Evolutionary conservation across 2,329 filamentous ascomycete genomes (phyloP).

Genomic region (Sclerotinia glacialis): DNA sequence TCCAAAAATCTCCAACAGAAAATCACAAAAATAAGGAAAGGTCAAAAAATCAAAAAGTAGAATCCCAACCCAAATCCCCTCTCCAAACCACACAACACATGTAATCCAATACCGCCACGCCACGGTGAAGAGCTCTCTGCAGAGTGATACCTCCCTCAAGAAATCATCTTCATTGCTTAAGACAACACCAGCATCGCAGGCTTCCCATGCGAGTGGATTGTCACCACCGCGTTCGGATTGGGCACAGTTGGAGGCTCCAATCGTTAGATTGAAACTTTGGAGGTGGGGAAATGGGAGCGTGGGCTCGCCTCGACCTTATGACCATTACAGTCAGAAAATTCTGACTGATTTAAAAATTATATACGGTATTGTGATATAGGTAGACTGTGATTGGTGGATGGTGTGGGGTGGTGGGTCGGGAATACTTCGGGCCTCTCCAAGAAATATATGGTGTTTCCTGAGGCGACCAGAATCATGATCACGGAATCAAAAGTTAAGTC

Average conservation of each 20-base stretch:
- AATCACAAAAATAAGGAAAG: constrained; percentile 25
- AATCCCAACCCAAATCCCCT: constrained; percentile 34
- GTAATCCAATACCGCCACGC: constrained; percentile 67
- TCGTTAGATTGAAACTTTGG: constrained; percentile 16
- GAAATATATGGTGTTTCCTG: too few relatives aligned
- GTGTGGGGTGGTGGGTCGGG: not conserved
- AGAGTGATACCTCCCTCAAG: constrained; percentile 72
- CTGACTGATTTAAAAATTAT: accelerated
- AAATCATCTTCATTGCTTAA: constrained; percentile 65
- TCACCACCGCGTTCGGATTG: constrained; percentile 68
- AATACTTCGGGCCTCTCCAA: too few relatives aligned
- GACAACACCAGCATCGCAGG: constrained; percentile 61
- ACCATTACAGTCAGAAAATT: not conserved
- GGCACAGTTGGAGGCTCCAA: constrained; percentile 50
- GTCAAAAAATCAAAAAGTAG: constrained; percentile 27
- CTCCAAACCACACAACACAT: constrained; percentile 60
- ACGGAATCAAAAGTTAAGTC: too few relatives aligned
- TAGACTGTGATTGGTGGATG: accelerated
- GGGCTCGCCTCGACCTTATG: constrained; percentile 16
- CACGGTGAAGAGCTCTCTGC: constrained; percentile 69
- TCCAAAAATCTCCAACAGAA: not conserved
- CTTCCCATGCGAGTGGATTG: constrained; percentile 63
- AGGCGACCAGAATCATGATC: too few relatives aligned
- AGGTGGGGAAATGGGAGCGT: not conserved
- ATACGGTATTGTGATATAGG: accelerated